Evolutionary conservation across 768 basidiomycete species (phyloP), one percentile per base, ranked within the genome.

Genomic region (Hericium alpestre): DNA sequence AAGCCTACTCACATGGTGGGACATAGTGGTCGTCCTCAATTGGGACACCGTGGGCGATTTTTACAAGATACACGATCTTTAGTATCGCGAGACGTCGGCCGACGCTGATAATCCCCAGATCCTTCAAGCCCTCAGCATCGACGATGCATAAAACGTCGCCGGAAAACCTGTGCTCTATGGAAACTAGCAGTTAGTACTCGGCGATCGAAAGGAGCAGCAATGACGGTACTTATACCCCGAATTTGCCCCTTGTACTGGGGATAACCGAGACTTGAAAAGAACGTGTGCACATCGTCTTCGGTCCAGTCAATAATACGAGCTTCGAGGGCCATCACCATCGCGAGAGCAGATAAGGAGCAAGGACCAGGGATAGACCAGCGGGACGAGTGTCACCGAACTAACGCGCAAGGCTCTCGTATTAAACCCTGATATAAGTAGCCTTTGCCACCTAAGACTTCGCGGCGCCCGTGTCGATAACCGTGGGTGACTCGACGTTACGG

Each of bases 81-180:
- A 98, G 83, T 60, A 98, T 92, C 47, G 89, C 77, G 38, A 99
- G 73, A 56, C 96, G 78, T 70, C 97, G 94, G 20, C 96, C 96
- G 61, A 98, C 81, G 38, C 87, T 90, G 18, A 80, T 67, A 47
- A 99, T 80, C 7, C 96, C 96, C 56, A 98, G 74, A 41, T 88
- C 84, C 70, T 88, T 90, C 61, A 99, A 80, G 1, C 81, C 72
- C 23, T 93, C 89, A n/a, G 83, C 78, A 67, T 93, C 88, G 51
- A 97, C 77, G 64, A 88, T 74, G 60, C 87, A 83, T 6, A 99
- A 79, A 2, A 91, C 83, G 61, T 96, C 93, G 56, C 96, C 96
- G 15, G 87, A 86, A 62, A 99, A 90, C 61, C 82, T 87, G 70
- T 99, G 89, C 67, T 93, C 95, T 95, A 66, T 10, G 32, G 32